A percentile compares a stretch with the other conserved stretches of the same genome.
Evolutionary conservation across 345 rosid genomes (phyloP).

Genomic region (Murraya koenigii): DNA sequence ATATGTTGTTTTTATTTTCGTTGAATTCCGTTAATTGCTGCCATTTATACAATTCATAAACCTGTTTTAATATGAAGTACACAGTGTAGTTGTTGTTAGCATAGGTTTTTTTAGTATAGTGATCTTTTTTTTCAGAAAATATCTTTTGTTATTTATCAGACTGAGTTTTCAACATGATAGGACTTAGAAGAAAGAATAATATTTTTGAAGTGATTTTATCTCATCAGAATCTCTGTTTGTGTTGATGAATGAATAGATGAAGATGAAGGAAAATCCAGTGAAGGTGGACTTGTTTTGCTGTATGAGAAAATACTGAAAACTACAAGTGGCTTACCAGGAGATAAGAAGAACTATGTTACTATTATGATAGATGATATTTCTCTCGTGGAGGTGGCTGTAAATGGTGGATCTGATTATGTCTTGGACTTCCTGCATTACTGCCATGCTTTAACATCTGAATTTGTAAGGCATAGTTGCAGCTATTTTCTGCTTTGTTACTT

Average conservation of each 20-base stretch:
- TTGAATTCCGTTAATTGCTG: background rate
- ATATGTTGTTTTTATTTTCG: background rate
- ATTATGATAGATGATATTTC: conserved; percentile 88
- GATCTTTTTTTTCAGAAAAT: background rate
- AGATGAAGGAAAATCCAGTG: conserved; percentile 32
- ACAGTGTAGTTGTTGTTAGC: background rate
- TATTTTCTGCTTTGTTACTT: background rate
- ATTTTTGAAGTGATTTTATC: background rate
- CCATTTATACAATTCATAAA: background rate
- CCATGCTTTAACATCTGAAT: conserved; percentile 65
- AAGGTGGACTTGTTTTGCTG: conserved; percentile 47
- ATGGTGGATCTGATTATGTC: conserved; percentile 57
- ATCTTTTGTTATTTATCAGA: background rate
- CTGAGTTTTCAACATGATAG: background rate
- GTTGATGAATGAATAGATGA: conserved; percentile 35
- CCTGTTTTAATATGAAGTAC: too few relatives aligned
- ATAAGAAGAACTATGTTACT: conserved; percentile 41
- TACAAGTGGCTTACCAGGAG: conserved; percentile 38
- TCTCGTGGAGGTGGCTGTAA: conserved; percentile 75
- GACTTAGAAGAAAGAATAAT: background rate
- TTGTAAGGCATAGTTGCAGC: conserved; percentile 45
- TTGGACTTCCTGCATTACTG: conserved; percentile 85
- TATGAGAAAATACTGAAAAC: conserved; percentile 53
- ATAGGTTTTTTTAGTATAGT: background rate
- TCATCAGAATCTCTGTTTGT: background rate